phyloP scores from a whole-genome alignment of 1,284 basidiomycete species.

The Coniferiporia sulphurascens region DNA sequence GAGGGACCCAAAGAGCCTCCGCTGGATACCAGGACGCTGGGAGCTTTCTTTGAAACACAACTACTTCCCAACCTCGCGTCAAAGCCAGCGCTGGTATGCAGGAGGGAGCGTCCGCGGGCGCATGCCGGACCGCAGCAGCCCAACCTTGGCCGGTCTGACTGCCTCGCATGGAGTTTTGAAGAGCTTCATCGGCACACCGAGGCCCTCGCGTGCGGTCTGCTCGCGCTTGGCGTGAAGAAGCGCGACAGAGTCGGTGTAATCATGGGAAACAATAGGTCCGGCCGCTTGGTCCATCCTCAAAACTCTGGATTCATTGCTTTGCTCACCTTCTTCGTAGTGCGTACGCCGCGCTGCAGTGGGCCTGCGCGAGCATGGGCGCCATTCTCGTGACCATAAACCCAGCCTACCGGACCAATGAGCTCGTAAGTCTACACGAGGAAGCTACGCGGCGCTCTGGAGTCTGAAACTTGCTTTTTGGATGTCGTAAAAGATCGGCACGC shows the following conservation, averaged over 20 bases:
- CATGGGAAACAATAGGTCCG: constrained; percentile 78
- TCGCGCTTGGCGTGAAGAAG: constrained; percentile 64
- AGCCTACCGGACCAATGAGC: constrained; percentile 68
- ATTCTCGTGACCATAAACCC: constrained; percentile 81
- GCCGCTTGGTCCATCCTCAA: constrained; percentile 2
- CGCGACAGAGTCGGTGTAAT: constrained; percentile 79
- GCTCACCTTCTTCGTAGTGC: constrained; percentile 40
- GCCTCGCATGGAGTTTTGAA: constrained; percentile 71
- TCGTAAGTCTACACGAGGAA: constrained; percentile 40
- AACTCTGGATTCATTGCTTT: background rate
- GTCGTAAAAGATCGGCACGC: constrained; percentile 44
- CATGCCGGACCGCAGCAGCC: constrained; percentile 54
- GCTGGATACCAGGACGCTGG: constrained; percentile 56
- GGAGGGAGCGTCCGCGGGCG: constrained; percentile 50
- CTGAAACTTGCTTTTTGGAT: background rate
- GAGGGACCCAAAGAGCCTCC: constrained; percentile 58
- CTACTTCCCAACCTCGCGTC: constrained; percentile 47
- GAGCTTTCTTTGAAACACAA: constrained; percentile 54
- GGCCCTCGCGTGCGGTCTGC: constrained; percentile 66
- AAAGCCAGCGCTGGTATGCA: constrained; percentile 62
- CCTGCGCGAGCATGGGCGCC: constrained; percentile 73
- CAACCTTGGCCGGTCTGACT: constrained; percentile 42
- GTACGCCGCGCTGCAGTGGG: constrained; percentile 81
- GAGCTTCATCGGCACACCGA: constrained; percentile 67
- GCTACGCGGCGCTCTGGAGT: background rate